Evolutionary conservation across 768 basidiomycete species (phyloP).

Genomic region (Dioszegia aurantiaca): DNA sequence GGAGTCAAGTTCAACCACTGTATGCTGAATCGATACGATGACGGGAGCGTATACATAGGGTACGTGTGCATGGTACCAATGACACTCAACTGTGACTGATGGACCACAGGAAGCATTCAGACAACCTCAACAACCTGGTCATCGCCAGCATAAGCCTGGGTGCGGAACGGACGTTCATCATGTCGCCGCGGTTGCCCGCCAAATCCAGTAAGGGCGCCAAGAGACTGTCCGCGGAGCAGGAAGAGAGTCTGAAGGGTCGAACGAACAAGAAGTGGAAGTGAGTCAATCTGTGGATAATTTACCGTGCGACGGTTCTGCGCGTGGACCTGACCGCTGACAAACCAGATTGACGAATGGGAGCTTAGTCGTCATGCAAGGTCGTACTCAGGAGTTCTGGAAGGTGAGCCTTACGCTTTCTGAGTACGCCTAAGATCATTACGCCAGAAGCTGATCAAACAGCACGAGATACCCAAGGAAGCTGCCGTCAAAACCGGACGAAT

Average conservation of each 20-base stretch:
- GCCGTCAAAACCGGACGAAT: slow-evolving; percentile 52
- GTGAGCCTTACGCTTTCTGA: slow-evolving; percentile 38
- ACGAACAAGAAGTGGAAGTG: slow-evolving; percentile 45
- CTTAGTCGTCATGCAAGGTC: slow-evolving; percentile 55
- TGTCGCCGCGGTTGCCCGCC: slow-evolving; percentile 46
- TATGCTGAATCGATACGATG: slow-evolving; percentile 55
- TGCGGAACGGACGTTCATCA: slow-evolving; percentile 53
- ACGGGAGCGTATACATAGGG: slow-evolving; percentile 53
- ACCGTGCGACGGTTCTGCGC: too few species aligned
- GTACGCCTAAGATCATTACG: too few species aligned
- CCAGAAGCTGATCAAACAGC: slow-evolving; percentile 31
- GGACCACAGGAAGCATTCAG: slow-evolving; percentile 31
- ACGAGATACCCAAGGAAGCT: slow-evolving; percentile 53
- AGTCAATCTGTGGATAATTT: slow-evolving; percentile 16
- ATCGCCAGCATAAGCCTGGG: slow-evolving; percentile 56
- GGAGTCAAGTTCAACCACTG: slow-evolving; percentile 54
- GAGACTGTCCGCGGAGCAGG: slow-evolving; percentile 11
- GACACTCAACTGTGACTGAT: not conserved
- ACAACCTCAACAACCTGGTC: slow-evolving; percentile 53
- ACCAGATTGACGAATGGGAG: slow-evolving; percentile 52
- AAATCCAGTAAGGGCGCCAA: slow-evolving; percentile 20
- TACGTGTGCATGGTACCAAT: slow-evolving; percentile 15
- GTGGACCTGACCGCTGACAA: not conserved
- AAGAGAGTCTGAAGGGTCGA: slow-evolving; percentile 17
- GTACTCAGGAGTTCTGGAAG: slow-evolving; percentile 56